Evolutionary conservation across 371 early-diverging fungal species (phyloP).

Genomic region (Syncephalis fuscata): DNA sequence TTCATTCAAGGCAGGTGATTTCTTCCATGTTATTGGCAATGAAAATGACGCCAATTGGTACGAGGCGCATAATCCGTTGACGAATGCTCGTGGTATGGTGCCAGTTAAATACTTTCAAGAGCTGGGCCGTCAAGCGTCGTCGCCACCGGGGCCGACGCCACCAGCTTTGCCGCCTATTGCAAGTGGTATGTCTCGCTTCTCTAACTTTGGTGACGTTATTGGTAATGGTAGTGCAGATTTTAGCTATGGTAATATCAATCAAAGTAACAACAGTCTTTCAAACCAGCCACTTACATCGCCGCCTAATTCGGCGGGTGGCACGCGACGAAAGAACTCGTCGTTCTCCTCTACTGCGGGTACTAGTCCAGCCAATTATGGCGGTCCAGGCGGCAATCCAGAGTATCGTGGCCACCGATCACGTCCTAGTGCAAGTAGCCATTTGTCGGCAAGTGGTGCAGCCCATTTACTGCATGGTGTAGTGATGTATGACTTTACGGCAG

Average conservation of each 20-base stretch:
- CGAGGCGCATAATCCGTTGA: conserved; percentile 69
- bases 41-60: conserved; percentile 61
- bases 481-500: conserved; percentile 59
- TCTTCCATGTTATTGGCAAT: conserved; percentile 74
- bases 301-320: background rate
- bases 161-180: conserved; percentile 5
- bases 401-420: background rate
- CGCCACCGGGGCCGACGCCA: conserved; percentile 4
- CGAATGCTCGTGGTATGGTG: conserved; percentile 60
- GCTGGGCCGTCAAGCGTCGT: conserved; percentile 24
- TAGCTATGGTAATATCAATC: conserved; percentile 4
- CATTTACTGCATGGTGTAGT: conserved; percentile 43
- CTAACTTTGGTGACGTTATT: background rate
- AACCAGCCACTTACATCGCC: background rate
- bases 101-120: conserved; percentile 69
- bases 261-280: background rate
- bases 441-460: conserved; percentile 2
- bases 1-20: conserved; percentile 69
- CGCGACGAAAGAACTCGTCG: background rate
- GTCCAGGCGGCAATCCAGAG: conserved; percentile 5
- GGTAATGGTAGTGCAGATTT: background rate
- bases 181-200: background rate
- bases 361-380: no score
- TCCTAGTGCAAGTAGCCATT: conserved; percentile 2
- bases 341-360: no score